Percentiles rank a stretch among this genome's conserved stretches.
Conservation (phyloP, 371 early-diverging fungal genomes). For the Mucor velutinosus region DNA sequence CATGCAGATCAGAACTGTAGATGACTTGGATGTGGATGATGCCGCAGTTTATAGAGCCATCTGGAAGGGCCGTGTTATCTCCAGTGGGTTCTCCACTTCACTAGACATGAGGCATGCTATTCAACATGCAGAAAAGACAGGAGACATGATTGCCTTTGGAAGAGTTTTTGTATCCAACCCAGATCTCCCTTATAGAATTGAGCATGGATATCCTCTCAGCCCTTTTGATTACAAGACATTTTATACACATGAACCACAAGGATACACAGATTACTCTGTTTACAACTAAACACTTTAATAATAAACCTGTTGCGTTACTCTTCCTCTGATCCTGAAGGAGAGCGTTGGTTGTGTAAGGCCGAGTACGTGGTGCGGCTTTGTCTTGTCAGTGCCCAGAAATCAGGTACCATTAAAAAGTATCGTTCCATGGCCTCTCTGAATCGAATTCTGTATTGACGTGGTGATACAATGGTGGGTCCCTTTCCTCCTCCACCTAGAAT, state of each 20-base stretch:
- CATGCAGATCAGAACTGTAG: constrained; percentile 26
- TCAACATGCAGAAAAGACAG: constrained; percentile 12
- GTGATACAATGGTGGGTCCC: constrained; percentile 95
- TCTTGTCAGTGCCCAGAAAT: constrained; percentile 52
- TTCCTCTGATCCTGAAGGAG: constrained; percentile 5
- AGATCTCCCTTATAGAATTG: constrained; percentile 22
- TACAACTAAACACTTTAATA: not conserved
- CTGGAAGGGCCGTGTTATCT: constrained; percentile 37
- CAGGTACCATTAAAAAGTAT: constrained; percentile 85
- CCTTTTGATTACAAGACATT: constrained; percentile 19
- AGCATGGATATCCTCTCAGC: constrained; percentile 9
- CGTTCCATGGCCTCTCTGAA: constrained; percentile 93
- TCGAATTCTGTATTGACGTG: constrained; percentile 88
- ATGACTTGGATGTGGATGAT: not conserved
- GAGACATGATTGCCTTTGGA: constrained; percentile 23
- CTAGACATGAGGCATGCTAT: not conserved
- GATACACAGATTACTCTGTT: constrained; percentile 22
- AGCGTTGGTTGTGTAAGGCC: constrained; percentile 13
- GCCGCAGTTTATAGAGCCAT: constrained; percentile 31
- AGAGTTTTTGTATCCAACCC: constrained; percentile 27
- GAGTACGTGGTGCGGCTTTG: constrained; percentile 21
- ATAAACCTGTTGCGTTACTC: not conserved
- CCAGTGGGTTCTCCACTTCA: constrained; percentile 31
- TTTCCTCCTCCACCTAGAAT: constrained; percentile 84
- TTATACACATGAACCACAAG: constrained; percentile 20